Evolutionary conservation across 306 rosid genomes (phyloP).

Genomic region (Vicia villosa): DNA sequence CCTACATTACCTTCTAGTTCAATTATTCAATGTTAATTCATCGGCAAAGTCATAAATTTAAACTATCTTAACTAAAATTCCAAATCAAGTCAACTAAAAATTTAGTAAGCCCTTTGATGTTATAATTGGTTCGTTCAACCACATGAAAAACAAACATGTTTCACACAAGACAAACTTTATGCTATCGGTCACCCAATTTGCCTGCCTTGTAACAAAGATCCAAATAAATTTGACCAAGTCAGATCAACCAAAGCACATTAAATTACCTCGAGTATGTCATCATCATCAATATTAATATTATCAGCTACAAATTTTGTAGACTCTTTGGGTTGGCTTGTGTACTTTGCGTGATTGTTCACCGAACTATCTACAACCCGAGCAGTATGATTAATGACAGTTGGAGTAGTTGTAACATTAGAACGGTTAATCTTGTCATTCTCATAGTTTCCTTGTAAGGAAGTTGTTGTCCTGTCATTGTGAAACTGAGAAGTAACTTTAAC

Average conservation of each 20-base stretch:
- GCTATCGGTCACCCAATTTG: conserved; percentile 11
- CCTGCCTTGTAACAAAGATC: conserved; percentile 20
- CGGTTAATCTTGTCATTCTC: conserved; percentile 33
- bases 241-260: conserved; percentile 23
- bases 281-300: conserved; percentile 59
- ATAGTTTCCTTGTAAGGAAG: conserved; percentile 39
- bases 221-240: conserved; percentile 31
- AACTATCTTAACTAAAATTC: conserved; percentile 12
- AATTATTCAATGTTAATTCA: conserved; percentile 18
- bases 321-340: conserved; percentile 41
- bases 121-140: conserved; percentile 17
- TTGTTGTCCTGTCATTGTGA: conserved; percentile 43
- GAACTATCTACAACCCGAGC: conserved; percentile 47
- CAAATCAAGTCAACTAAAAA: conserved; percentile 9
- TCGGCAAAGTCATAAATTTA: conserved; percentile 9
- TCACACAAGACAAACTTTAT: conserved; percentile 11
- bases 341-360: conserved; percentile 37
- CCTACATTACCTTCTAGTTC: conserved; percentile 15
- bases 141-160: conserved; percentile 8
- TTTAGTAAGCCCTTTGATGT: conserved; percentile 12
- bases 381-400: conserved; percentile 43
- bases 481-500: conserved; percentile 35
- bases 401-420: conserved; percentile 47
- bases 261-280: conserved; percentile 76
- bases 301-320: conserved; percentile 41